Evolutionary conservation across 768 basidiomycete genomes (phyloP).

Genomic region (Coprinopsis cinerea): DNA sequence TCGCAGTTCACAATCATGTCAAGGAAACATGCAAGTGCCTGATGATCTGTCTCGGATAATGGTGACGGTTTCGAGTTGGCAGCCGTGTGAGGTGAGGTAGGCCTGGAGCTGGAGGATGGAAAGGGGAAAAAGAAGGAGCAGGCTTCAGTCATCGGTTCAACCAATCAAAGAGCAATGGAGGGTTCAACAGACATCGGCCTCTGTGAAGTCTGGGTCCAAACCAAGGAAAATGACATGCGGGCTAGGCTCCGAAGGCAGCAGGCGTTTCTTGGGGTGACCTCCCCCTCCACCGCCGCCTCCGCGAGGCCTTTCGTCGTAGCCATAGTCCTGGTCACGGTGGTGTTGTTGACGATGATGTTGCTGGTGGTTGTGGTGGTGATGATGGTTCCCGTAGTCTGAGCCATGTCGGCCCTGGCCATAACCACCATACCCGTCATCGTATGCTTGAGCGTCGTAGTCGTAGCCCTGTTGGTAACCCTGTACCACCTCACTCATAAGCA

Average conservation of each 20-base stretch:
- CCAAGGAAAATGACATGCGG: constrained; percentile 95
- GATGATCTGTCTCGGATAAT: constrained; percentile 96
- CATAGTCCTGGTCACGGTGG: constrained; percentile 34
- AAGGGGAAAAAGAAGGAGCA: too few relatives aligned
- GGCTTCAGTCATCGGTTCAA: constrained; percentile 30
- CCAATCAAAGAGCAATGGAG: constrained; percentile 26
- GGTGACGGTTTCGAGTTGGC: constrained; percentile 80
- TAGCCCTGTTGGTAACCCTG: constrained; percentile 39
- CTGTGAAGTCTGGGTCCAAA: constrained; percentile 85
- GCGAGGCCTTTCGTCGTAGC: constrained; percentile 46
- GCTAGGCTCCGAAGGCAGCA: constrained; percentile 79
- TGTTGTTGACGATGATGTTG: constrained; percentile 17
- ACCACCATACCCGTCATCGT: constrained; percentile 34
- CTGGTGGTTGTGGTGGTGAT: constrained; percentile 26
- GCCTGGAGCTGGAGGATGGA: constrained; percentile 63
- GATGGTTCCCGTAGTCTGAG: constrained; percentile 12
- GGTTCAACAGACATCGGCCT: constrained; percentile 80
- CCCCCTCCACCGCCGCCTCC: constrained; percentile 32
- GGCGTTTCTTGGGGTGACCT: constrained; percentile 63
- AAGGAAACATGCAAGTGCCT: constrained; percentile 88
- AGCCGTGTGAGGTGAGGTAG: constrained; percentile 66
- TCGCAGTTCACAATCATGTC: too few relatives aligned
- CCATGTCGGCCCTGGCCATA: constrained; percentile 15
- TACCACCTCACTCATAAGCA: constrained; percentile 6
- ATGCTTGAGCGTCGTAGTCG: constrained; percentile 34